phyloP scores from a whole-genome alignment of 2,329 filamentous ascomycete genomes.

The Fusarium metavorans region DNA sequence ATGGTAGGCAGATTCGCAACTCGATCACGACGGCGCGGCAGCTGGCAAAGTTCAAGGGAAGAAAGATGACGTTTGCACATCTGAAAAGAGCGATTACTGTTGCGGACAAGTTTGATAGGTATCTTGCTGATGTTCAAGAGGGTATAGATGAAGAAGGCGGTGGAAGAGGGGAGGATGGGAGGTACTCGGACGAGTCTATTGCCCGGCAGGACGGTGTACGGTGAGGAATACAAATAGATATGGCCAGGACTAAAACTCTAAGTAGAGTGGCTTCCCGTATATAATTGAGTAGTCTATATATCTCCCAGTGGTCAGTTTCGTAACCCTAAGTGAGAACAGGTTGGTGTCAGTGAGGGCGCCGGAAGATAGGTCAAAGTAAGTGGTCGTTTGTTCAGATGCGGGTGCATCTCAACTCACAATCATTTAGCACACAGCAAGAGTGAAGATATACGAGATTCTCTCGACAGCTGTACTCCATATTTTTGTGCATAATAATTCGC shows the following conservation, averaged over 20 bases:
- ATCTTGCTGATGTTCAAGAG: conserved; percentile 15
- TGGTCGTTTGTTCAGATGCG: not conserved
- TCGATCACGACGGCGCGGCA: conserved; percentile 16
- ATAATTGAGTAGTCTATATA: not conserved
- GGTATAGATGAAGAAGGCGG: not conserved
- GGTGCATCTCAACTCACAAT: not conserved
- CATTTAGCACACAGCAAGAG: not conserved
- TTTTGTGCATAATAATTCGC: not conserved
- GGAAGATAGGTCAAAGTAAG: no score
- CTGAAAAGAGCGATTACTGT: conserved; percentile 12
- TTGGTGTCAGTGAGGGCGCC: not conserved
- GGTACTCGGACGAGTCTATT: conserved; percentile 8
- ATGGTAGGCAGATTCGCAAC: conserved; percentile 21
- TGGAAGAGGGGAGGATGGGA: not conserved
- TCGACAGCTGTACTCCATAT: not conserved
- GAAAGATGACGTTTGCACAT: conserved; percentile 7
- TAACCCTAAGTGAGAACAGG: not conserved
- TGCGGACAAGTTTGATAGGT: conserved; percentile 17
- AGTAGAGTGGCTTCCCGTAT: not conserved
- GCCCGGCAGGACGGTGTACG: conserved; percentile 2
- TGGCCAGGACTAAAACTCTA: not conserved
- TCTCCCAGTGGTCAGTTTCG: not conserved
- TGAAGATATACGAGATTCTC: not conserved
- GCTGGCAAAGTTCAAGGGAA: conserved; percentile 5
- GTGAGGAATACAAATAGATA: not conserved